A percentile compares a stretch with the other conserved stretches of the same genome.
Conservation (phyloP, 208 protist genomes). For the Tetramitus jugosus region DNA sequence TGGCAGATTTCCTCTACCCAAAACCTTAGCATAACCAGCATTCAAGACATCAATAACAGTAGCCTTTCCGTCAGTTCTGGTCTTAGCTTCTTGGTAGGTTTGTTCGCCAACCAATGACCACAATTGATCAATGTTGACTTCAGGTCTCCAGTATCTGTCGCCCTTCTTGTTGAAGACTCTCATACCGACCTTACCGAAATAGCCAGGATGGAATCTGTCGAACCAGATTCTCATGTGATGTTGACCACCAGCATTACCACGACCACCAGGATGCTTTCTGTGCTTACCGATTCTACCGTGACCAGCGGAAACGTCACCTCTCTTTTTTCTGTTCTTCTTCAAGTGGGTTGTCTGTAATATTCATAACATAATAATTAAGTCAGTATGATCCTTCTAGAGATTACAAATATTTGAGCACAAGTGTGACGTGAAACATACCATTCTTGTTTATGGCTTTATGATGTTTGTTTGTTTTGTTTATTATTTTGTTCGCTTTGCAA, state of each 20-base stretch:
- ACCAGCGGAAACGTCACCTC: constrained; percentile 75
- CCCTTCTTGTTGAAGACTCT: constrained; percentile 89
- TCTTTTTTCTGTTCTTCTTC: constrained; percentile 73
- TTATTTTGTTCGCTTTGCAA: no score
- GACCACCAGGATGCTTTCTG: constrained; percentile 98
- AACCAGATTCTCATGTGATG: constrained; percentile 99
- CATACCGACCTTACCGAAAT: constrained; percentile 99
- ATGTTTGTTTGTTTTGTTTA: no score
- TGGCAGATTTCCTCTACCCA: constrained; percentile 96
- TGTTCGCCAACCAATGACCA: constrained; percentile 92
- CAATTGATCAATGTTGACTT: constrained; percentile 97
- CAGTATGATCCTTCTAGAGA: no score
- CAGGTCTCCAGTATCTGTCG: constrained; percentile 82
- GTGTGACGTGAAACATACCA: no score
- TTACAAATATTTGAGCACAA: no score
- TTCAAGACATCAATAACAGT: constrained; percentile 95
- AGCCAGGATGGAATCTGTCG: constrained; percentile 99
- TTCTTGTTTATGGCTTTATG: no score
- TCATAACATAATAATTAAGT: no score
- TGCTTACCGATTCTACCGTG: constrained; percentile 95
- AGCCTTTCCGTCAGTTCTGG: constrained; percentile 66
- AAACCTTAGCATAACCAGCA: constrained; percentile 97
- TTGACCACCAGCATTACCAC: constrained; percentile 99
- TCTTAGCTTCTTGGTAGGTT: constrained; percentile 51
- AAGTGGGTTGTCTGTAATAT: no score